Base-by-base conservation (phyloP, 2,329 filamentous ascomycete species). In the Anisogramma anomala region DNA sequence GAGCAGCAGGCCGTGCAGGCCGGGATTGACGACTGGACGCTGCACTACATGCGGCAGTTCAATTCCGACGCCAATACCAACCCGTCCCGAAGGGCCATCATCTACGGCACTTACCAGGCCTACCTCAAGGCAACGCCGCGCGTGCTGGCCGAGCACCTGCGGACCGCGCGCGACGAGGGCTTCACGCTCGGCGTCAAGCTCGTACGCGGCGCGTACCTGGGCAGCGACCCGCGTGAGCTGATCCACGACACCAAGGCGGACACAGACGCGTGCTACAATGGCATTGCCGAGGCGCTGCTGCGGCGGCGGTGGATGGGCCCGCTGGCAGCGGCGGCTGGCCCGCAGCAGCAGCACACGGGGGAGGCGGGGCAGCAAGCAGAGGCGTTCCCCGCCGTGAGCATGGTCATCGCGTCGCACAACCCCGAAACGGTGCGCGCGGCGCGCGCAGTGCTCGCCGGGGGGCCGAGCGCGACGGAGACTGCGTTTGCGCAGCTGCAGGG, bases 361-460 rank as follows among this genome's bases (percentile, higher is more conserved):
- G n/a, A n/a, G n/a, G n/a, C n/a, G n/a, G n/a, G n/a, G n/a, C n/a
- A n/a, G n/a, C 5, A 56, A 2, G 43, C 57, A 17, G 53, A 49
- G 6, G 41, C 28, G 2, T 82, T 79, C 53, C 79, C 79, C 0
- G 58, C 58, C 2, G 68, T 79, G 7, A 68, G 68, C 51, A 53
- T 94, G 18, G 76, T 94, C 18, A 68, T 94, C 13, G 88, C 87
- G 6, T 83, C 82, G 1, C 88, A 95, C 64, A 95, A 94, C 56
- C 73, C 74, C 36, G 72, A 73, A 30, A 84, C 82, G 3, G 80
- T 94, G 7, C 64, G 68, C 18, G 67, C 64, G 36, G 73, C 72
- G 11, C 69, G 71, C 18, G 63, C 61, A 10, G 60, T 79, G 19
- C 64, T 72, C 43, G 67, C 68, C 6, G 66, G 60, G 23, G 37